Percentiles rank a stretch among this genome's conserved stretches.
Conservation (phyloP, 2,329 filamentous ascomycete species). For the Paecilomyces fulvus region DNA sequence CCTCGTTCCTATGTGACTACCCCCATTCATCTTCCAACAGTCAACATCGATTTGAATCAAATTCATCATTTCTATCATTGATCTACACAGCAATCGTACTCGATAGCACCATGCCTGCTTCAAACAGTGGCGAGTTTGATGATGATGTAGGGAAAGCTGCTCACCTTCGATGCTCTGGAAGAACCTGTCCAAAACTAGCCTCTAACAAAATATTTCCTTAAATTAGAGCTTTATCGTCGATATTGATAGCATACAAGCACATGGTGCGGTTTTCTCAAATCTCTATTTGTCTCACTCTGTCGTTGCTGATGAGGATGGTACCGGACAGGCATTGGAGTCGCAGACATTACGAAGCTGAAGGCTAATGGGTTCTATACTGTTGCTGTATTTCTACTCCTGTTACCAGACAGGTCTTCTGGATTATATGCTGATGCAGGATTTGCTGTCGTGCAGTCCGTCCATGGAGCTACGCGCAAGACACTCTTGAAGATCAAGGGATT, state of each 20-base stretch:
- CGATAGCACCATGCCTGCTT: slow-evolving; percentile 41
- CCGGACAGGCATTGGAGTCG: slow-evolving; percentile 50
- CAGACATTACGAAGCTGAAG: slow-evolving; percentile 60
- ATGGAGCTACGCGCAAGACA: slow-evolving; percentile 50
- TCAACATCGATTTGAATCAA: background rate
- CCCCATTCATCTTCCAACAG: background rate
- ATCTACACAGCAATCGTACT: background rate
- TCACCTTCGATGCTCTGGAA: background rate
- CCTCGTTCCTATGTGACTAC: background rate
- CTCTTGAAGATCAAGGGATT: slow-evolving; percentile 62
- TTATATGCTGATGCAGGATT: background rate
- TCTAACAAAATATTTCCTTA: slow-evolving; percentile 1
- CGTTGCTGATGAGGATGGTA: background rate
- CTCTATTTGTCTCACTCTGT: background rate
- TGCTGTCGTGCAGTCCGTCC: slow-evolving; percentile 42
- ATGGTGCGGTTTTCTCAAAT: slow-evolving; percentile 39
- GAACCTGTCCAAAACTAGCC: background rate
- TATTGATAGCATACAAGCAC: slow-evolving; percentile 57
- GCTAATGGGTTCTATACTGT: slow-evolving; percentile 55
- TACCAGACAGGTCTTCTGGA: background rate
- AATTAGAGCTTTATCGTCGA: slow-evolving; percentile 53
- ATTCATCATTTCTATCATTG: background rate
- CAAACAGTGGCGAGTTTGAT: slow-evolving; percentile 45
- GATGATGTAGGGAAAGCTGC: slow-evolving; percentile 41
- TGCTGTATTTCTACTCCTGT: slow-evolving; percentile 37